These are phyloP conservation scores for Chaetomium sp. DNA, from an alignment of 2,329 filamentous ascomycete genomes.

Conservation along the genomic window DNA sequence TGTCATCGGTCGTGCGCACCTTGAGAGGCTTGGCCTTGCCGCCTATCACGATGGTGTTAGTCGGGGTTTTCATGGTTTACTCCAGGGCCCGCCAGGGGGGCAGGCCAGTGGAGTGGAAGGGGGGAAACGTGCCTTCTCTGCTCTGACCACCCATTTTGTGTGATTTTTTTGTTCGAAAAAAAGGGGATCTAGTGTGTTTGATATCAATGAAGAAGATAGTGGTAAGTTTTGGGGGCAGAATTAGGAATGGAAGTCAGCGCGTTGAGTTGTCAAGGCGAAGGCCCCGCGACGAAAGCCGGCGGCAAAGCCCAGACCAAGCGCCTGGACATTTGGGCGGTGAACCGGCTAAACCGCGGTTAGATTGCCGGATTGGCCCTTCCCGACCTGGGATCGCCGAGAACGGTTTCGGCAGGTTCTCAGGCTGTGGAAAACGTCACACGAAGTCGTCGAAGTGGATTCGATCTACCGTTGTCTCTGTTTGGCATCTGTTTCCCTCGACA, in stretches of 20 bases:
- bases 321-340: constrained; percentile 10
- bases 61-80: neutral
- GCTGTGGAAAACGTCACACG: too few relatives aligned
- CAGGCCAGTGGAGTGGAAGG: neutral
- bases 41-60: constrained; percentile 41
- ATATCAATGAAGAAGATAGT: constrained; percentile 1
- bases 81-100: neutral
- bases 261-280: constrained; percentile 19
- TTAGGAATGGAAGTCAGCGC: constrained; percentile 24
- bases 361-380: neutral
- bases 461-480: too few relatives aligned
- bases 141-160: constrained; percentile 57
- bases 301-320: neutral
- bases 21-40: constrained; percentile 83
- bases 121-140: constrained; percentile 51
- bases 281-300: neutral
- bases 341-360: constrained; percentile 11
- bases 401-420: too few relatives aligned
- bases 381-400: neutral
- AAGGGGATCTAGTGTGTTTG: neutral
- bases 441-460: too few relatives aligned
- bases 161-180: too few relatives aligned
- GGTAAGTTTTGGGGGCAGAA: neutral
- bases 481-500: too few relatives aligned
- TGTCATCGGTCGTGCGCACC: constrained; percentile 27